Evolutionary conservation across 768 basidiomycete genomes (phyloP).

Genomic region (Suillus occidentalis): DNA sequence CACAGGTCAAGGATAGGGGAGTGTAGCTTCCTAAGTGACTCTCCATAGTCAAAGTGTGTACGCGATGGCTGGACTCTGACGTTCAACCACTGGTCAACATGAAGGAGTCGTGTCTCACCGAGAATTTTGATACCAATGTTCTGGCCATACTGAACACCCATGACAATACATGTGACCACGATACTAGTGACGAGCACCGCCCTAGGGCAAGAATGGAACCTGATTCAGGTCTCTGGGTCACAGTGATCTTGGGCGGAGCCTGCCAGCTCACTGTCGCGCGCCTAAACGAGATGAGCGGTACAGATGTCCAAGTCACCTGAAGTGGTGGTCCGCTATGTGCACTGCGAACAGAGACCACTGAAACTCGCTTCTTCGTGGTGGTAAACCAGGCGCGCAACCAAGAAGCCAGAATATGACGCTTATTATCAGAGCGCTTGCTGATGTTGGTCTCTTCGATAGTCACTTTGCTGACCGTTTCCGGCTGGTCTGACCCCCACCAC

Average conservation of each 20-base stretch:
- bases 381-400: background rate
- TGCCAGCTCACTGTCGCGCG: conserved; percentile 4
- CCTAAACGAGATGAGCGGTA: conserved; percentile 3
- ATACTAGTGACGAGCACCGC: conserved; percentile 42
- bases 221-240: conserved; percentile 2
- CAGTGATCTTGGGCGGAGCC: background rate
- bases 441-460: background rate
- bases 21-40: conserved; percentile 71
- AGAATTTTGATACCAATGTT: conserved; percentile 40
- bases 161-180: conserved; percentile 51
- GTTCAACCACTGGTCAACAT: background rate
- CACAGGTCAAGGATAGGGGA: conserved; percentile 93
- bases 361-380: background rate
- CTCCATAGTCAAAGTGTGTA: conserved; percentile 69
- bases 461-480: background rate
- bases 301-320: background rate
- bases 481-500: conserved; percentile 18
- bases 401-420: background rate
- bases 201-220: conserved; percentile 58
- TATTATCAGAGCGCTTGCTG: background rate
- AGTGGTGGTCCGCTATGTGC: background rate
- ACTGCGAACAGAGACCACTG: conserved; percentile 1
- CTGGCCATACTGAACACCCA: conserved; percentile 53
- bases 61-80: conserved; percentile 44
- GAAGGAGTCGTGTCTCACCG: conserved; percentile 10